Percentiles rank a stretch among this genome's conserved stretches.
Conservation (phyloP, 805 yeast species). For the Maudiozyma serrabonitensis region DNA sequence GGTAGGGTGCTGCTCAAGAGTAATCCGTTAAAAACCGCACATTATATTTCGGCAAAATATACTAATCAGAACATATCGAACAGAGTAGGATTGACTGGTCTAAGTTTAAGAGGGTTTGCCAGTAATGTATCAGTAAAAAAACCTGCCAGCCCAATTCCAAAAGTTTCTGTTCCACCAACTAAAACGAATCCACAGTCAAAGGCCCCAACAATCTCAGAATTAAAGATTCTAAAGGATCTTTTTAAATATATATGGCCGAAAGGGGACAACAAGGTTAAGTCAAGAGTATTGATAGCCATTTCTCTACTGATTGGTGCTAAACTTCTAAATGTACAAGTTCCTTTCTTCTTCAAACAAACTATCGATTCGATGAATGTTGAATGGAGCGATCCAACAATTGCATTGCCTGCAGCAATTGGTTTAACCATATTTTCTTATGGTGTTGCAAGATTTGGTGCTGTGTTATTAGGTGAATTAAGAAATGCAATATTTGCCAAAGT, state of each 20-base stretch:
- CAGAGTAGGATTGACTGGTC: not conserved
- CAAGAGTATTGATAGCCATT: slow-evolving; percentile 70
- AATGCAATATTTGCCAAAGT: slow-evolving; percentile 94
- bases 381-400: slow-evolving; percentile 60
- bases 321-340: slow-evolving; percentile 87
- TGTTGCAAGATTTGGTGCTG: slow-evolving; percentile 88
- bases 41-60: not conserved
- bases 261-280: slow-evolving; percentile 51
- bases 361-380: slow-evolving; percentile 90
- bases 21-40: not conserved
- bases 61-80: not conserved
- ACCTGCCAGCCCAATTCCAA: not conserved
- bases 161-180: not conserved
- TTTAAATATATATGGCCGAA: slow-evolving; percentile 76
- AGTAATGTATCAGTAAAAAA: not conserved
- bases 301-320: slow-evolving; percentile 69
- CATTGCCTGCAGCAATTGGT: slow-evolving; percentile 45
- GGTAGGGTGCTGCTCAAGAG: not conserved
- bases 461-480: slow-evolving; percentile 84
- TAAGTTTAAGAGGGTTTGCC: not conserved
- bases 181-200: not conserved
- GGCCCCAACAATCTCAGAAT: slow-evolving; percentile 31
- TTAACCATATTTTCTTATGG: slow-evolving; percentile 79
- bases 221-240: slow-evolving; percentile 51
- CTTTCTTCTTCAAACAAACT: slow-evolving; percentile 81